Percentiles rank a stretch among this genome's conserved stretches.
These are phyloP conservation scores for Platanthera zijinensis DNA, from an alignment of 106 monocot genomes.

Conservation along the genomic window DNA sequence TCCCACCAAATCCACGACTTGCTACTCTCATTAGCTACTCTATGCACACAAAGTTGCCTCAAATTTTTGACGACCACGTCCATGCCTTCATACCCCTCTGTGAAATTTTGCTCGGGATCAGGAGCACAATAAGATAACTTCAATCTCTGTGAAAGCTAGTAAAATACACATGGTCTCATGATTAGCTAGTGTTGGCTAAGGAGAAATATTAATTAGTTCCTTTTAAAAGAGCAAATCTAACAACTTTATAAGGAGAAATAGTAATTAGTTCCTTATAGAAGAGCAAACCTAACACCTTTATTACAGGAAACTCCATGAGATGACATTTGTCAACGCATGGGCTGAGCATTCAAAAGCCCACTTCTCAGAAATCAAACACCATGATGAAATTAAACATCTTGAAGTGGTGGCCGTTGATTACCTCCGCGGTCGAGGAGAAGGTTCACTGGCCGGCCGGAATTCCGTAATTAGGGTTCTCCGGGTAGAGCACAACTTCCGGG, in stretches of 20 bases:
- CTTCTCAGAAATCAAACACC: background rate
- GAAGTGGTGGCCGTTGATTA: background rate
- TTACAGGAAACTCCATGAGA: background rate
- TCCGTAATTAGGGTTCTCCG: too few relatives aligned
- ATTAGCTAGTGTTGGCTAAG: background rate
- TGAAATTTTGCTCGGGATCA: conserved; percentile 78
- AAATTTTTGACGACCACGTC: conserved; percentile 83
- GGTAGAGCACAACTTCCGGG: too few relatives aligned
- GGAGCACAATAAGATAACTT: conserved; percentile 47
- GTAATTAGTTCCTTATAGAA: background rate
- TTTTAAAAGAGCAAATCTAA: background rate
- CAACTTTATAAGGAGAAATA: background rate
- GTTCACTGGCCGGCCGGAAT: conserved; percentile 42
- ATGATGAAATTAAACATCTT: background rate
- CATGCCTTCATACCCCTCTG: conserved; percentile 73
- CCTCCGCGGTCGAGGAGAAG: conserved; percentile 70
- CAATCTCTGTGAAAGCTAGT: background rate
- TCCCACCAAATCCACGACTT: conserved; percentile 94
- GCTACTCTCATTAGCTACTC: conserved; percentile 50
- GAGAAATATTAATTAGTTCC: background rate
- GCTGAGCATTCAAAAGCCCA: background rate
- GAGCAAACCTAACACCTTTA: background rate
- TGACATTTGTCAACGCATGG: background rate
- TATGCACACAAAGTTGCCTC: conserved; percentile 85
- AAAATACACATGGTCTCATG: background rate